phyloP scores from a whole-genome alignment of 208 protist genomes.

The Jaenimonas drosophilae region DNA sequence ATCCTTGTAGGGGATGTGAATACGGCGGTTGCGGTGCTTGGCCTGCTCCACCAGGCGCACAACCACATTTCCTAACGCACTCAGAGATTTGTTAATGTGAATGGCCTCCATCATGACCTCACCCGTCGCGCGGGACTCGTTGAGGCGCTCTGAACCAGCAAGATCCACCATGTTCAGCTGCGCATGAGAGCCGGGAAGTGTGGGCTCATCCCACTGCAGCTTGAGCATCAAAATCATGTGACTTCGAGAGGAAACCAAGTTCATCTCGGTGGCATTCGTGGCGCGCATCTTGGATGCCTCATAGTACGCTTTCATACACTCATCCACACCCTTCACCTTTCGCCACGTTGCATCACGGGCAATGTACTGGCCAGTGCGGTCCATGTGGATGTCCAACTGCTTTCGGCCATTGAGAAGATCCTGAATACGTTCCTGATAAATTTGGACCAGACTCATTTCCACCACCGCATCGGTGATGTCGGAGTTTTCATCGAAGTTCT shows the following conservation, averaged over 20 bases:
- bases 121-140: constrained; percentile 77
- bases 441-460: constrained; percentile 80
- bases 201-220: constrained; percentile 86
- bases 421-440: constrained; percentile 88
- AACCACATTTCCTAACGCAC: constrained; percentile 90
- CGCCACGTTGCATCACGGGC: constrained; percentile 77
- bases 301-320: constrained; percentile 77
- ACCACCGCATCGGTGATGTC: constrained; percentile 64
- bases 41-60: constrained; percentile 83
- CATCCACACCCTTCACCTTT: constrained; percentile 34
- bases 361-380: constrained; percentile 79
- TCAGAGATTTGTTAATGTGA: constrained; percentile 93
- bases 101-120: constrained; percentile 88
- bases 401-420: constrained; percentile 72
- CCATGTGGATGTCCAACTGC: constrained; percentile 85
- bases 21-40: constrained; percentile 57
- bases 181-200: constrained; percentile 66
- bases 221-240: constrained; percentile 88
- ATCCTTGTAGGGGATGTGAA: constrained; percentile 90
- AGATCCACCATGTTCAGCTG: constrained; percentile 93
- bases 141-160: constrained; percentile 85
- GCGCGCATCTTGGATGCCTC: constrained; percentile 63
- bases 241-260: constrained; percentile 82
- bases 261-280: constrained; percentile 85
- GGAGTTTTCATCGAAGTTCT: constrained; percentile 35